Evolutionary conservation across 2,329 filamentous ascomycete species (phyloP).

Genomic region (Diaporthe citri): DNA sequence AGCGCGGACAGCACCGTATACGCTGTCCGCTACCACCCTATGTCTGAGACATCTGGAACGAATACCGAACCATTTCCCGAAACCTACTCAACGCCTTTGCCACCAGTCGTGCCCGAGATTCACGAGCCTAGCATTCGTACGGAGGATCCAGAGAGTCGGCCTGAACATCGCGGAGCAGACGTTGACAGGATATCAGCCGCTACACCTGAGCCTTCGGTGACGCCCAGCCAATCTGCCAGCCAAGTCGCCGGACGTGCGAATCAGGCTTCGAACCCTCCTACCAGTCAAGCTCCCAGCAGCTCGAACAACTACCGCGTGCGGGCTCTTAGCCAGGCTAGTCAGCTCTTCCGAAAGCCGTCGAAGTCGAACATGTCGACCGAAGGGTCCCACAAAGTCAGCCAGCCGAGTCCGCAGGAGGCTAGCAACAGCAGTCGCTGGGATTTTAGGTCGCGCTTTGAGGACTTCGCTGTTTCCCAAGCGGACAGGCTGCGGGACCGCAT

Average conservation of each 20-base stretch:
- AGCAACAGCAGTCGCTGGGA: conserved; percentile 62
- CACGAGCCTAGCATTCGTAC: conserved; percentile 44
- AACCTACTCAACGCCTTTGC: conserved; percentile 27
- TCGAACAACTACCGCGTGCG: conserved; percentile 47
- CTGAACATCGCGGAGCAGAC: conserved; percentile 31
- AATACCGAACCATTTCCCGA: conserved; percentile 53
- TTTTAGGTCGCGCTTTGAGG: conserved; percentile 67
- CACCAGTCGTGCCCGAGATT: conserved; percentile 50
- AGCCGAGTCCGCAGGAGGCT: conserved; percentile 42
- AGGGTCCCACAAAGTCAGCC: conserved; percentile 1
- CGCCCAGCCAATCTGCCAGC: conserved; percentile 41
- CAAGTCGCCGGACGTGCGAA: conserved; percentile 36
- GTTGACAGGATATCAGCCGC: conserved; percentile 31
- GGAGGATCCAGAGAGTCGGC: conserved; percentile 32
- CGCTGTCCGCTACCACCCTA: conserved; percentile 70
- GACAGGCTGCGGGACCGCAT: conserved; percentile 70
- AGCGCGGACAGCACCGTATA: conserved; percentile 76
- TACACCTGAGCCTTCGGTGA: conserved; percentile 40
- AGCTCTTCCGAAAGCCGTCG: conserved; percentile 45
- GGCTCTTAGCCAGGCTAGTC: conserved; percentile 47
- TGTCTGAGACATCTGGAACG: conserved; percentile 64
- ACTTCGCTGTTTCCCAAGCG: conserved; percentile 72
- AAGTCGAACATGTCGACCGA: conserved; percentile 34
- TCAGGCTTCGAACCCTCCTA: conserved; percentile 12
- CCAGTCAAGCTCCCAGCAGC: conserved; percentile 33